These are phyloP conservation scores for Hyaloscypha bicolor DNA, from an alignment of 495 filamentous ascomycete genomes.

Conservation along the genomic window DNA sequence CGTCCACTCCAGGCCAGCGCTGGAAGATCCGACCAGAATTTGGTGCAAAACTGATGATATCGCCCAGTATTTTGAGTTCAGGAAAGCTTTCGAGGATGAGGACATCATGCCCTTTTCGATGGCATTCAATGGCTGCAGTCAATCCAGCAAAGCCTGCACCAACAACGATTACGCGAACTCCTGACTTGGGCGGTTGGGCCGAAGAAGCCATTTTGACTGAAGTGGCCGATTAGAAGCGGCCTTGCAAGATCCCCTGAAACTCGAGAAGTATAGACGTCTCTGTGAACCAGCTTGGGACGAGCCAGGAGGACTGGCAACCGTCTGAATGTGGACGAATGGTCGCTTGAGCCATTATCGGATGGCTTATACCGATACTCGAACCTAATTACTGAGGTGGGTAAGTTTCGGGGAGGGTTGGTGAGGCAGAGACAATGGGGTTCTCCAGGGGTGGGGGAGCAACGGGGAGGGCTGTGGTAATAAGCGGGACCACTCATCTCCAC, in stretches of 20 bases:
- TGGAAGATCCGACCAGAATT: constrained; percentile 49
- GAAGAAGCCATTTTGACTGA: background rate
- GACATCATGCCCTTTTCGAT: constrained; percentile 62
- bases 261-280: background rate
- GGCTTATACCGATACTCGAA: background rate
- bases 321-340: background rate
- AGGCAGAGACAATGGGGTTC: background rate
- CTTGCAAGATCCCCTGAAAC: background rate
- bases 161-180: constrained; percentile 59
- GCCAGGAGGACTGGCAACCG: background rate
- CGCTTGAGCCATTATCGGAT: background rate
- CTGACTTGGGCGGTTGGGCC: constrained; percentile 32
- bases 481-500: too few relatives aligned
- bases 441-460: background rate
- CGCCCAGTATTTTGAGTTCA: constrained; percentile 49
- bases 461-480: background rate
- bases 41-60: constrained; percentile 54
- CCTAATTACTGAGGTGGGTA: background rate
- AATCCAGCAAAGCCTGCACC: constrained; percentile 64
- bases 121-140: constrained; percentile 62
- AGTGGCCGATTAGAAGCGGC: background rate
- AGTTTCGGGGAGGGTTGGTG: background rate
- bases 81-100: constrained; percentile 52
- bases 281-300: background rate
- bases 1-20: constrained; percentile 51